phyloP scores from a whole-genome alignment of 495 filamentous ascomycete species.

The Chaetomium tenue region DNA sequence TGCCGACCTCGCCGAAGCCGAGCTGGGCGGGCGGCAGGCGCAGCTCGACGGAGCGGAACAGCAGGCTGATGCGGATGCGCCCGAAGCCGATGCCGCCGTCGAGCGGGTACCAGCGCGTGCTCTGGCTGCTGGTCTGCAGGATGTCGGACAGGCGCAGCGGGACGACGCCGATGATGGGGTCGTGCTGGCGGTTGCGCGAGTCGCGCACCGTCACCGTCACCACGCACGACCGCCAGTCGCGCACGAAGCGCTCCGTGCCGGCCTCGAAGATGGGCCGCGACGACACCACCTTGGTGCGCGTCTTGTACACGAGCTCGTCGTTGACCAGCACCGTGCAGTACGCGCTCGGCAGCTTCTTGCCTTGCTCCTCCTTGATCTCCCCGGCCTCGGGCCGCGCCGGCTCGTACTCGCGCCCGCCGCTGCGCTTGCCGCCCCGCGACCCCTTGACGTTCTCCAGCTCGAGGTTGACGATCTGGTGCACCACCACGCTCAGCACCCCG shows the following conservation, averaged over 20 bases:
- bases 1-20: conserved; percentile 85
- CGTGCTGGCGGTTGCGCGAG: conserved; percentile 82
- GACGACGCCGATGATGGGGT: conserved; percentile 89
- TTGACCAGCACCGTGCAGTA: conserved; percentile 92
- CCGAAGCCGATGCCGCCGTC: conserved; percentile 73
- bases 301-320: conserved; percentile 89
- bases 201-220: conserved; percentile 87
- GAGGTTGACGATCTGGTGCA: conserved; percentile 94
- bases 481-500: conserved; percentile 75
- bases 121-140: conserved; percentile 79
- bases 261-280: conserved; percentile 96
- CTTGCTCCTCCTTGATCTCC: conserved; percentile 76
- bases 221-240: conserved; percentile 86
- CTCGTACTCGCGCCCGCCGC: conserved; percentile 75
- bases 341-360: conserved; percentile 73
- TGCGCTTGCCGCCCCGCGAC: conserved; percentile 59
- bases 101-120: conserved; percentile 59
- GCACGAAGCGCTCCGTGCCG: conserved; percentile 89
- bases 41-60: conserved; percentile 84
- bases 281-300: conserved; percentile 83
- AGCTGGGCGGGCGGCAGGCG: conserved; percentile 76
- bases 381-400: conserved; percentile 81
- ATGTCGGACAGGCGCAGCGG: conserved; percentile 84
- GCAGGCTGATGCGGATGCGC: conserved; percentile 80
- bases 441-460: conserved; percentile 80